A percentile compares a stretch with the other conserved stretches of the same genome.
Conservation (phyloP, 2,329 filamentous ascomycete species). For the Exophiala calicioides region DNA sequence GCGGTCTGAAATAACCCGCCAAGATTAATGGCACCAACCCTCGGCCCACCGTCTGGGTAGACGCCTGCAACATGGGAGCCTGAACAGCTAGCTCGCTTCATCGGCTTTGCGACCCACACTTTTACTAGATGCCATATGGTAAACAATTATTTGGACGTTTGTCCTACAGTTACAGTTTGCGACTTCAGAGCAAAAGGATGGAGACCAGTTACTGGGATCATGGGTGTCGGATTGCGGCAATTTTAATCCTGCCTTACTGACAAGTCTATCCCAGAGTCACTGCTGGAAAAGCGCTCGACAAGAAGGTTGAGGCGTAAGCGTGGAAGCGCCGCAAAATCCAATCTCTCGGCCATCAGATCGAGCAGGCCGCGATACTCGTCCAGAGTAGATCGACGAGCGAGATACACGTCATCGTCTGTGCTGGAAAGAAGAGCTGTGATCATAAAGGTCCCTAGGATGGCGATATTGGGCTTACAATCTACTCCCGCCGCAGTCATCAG, state of each 20-base stretch:
- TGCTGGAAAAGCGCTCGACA: not conserved
- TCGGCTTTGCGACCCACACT: too few species aligned
- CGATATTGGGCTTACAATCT: slow-evolving; percentile 2
- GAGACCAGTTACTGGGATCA: not conserved
- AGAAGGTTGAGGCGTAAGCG: not conserved
- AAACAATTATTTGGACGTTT: too few species aligned
- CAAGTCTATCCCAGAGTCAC: not conserved
- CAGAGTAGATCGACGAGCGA: not conserved
- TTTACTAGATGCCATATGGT: too few species aligned
- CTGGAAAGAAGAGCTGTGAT: slow-evolving; percentile 1
- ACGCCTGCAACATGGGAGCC: too few species aligned
- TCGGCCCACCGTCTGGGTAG: too few species aligned
- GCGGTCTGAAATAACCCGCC: too few species aligned
- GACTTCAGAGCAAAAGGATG: not conserved
- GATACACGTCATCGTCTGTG: not conserved
- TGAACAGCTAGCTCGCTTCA: too few species aligned
- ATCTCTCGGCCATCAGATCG: not conserved
- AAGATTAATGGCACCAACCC: too few species aligned
- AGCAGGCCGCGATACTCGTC: not conserved
- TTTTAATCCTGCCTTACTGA: not conserved
- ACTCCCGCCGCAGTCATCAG: not conserved
- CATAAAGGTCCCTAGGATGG: not conserved
- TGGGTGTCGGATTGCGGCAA: too few species aligned
- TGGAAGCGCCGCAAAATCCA: slow-evolving; percentile 1
- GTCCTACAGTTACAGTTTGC: too few species aligned